These are phyloP conservation scores for Colletotrichum musicola DNA, from an alignment of 2,329 filamentous ascomycete species.

Conservation along the genomic window DNA sequence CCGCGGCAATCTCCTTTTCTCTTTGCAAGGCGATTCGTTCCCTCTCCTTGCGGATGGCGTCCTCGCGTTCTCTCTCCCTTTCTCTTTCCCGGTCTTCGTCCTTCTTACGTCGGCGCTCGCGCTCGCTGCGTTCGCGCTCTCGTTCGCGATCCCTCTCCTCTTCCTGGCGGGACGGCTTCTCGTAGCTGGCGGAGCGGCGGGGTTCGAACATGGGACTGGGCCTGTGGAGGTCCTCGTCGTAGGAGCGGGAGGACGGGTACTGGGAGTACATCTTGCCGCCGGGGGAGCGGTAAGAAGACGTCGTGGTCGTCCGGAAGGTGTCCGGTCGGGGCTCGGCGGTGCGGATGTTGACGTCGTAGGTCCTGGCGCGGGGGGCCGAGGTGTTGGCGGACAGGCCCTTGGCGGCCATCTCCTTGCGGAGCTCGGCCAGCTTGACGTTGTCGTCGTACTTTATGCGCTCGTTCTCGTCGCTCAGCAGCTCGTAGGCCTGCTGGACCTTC, in stretches of 20 bases:
- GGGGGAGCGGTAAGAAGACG: conserved; percentile 44
- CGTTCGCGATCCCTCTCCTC: conserved; percentile 54
- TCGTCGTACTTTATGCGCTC: conserved; percentile 84
- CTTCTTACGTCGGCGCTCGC: conserved; percentile 21
- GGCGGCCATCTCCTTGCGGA: conserved; percentile 65
- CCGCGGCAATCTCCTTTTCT: neutral
- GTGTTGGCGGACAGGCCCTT: conserved; percentile 56
- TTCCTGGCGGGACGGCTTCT: conserved; percentile 59
- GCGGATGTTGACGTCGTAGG: conserved; percentile 59
- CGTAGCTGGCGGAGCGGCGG: conserved; percentile 62
- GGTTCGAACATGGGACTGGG: conserved; percentile 59
- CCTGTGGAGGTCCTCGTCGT: conserved; percentile 60
- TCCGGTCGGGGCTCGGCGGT: conserved; percentile 63
- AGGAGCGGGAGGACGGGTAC: conserved; percentile 55
- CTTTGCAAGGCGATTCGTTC: conserved; percentile 40
- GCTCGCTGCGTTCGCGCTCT: conserved; percentile 41
- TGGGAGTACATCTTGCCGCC: conserved; percentile 53
- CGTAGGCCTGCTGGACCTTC: conserved; percentile 92
- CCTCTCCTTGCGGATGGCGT: conserved; percentile 35
- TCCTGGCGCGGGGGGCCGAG: conserved; percentile 56
- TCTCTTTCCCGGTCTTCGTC: conserved; percentile 42
- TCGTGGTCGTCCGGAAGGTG: conserved; percentile 53
- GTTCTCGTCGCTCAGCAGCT: conserved; percentile 83
- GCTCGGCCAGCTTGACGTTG: conserved; percentile 74
- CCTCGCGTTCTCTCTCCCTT: conserved; percentile 41